phyloP scores from a whole-genome alignment of 768 basidiomycete genomes.

The Macrolepiota albuminosa region DNA sequence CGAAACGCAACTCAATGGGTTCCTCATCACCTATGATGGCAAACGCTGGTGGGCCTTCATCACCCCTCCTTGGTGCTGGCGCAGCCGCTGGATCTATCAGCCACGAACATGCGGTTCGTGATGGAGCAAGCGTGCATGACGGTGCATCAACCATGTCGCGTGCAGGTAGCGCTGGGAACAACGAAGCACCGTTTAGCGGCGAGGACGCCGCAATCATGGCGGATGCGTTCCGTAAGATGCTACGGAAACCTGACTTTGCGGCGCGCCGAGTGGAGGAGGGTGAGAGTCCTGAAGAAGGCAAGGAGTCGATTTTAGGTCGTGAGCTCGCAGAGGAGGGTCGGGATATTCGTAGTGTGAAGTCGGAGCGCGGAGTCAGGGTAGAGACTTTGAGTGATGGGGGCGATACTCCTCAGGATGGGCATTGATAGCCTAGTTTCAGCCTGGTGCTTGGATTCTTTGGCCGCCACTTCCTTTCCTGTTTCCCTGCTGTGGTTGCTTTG shows the following conservation, averaged over 20 bases:
- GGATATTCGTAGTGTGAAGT: constrained; percentile 79
- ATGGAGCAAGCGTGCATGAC: constrained; percentile 50
- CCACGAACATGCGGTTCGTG: constrained; percentile 17
- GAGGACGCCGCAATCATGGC: constrained; percentile 93
- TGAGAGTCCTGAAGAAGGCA: constrained; percentile 49
- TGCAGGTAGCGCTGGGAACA: constrained; percentile 53
- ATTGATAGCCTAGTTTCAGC: constrained; percentile 15
- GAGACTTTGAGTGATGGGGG: constrained; percentile 60
- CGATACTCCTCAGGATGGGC: constrained; percentile 44
- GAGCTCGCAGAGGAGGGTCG: constrained; percentile 89
- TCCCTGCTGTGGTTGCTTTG: background rate
- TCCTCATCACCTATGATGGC: constrained; percentile 83
- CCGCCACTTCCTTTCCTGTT: background rate
- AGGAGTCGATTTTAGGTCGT: constrained; percentile 51
- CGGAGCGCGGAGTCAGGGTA: constrained; percentile 74
- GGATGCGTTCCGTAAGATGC: constrained; percentile 83
- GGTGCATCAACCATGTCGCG: constrained; percentile 71
- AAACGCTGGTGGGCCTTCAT: constrained; percentile 37
- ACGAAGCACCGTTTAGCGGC: constrained; percentile 68
- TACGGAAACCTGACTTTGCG: constrained; percentile 89
- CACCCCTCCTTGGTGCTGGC: constrained; percentile 28
- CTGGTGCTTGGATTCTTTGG: constrained; percentile 4
- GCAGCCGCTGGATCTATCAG: constrained; percentile 27
- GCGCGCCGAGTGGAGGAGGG: constrained; percentile 65
- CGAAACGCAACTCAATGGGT: constrained; percentile 72